Base-by-base conservation (phyloP, 495 filamentous ascomycete genomes). In the Talaromyces trachyspermus region DNA sequence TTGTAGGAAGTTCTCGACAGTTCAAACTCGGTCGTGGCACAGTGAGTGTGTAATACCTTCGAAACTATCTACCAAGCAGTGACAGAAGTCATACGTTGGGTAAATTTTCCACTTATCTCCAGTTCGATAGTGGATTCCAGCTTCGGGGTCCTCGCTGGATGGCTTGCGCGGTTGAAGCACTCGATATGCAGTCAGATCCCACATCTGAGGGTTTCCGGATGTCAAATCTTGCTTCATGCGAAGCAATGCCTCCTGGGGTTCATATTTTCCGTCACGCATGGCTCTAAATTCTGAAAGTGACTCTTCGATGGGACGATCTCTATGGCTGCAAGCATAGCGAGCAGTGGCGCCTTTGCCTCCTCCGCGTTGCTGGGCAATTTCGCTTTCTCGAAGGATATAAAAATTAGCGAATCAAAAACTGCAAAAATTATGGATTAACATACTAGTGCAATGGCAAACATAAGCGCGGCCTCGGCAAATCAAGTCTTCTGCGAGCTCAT, bases 241-340 rank as follows among this genome's bases (percentile, higher is more conserved):
- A 41, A 98, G 67, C 53, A 87, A 88, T 3, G 89, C 92, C 56
- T 89, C 87, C 54, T 83, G 79, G 2, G 92, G 86, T 59, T 84
- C 83, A 63, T 96, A 97, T 60, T 87, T 83, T 18, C 92, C 92
- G 61, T 91, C 88, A 17, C 81, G 71, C 92, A 98, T 97, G 19
- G 78, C 87, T 42, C 88, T 74, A 63, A 98, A 95, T 54, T 96
- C 83, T 4, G 65, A 51, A 33, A 97, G 62, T 47, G 89, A 94
- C 46, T 89, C 80, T 43, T 89, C 86, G 19, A 78, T 75, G 0
- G 80, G 68, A 50, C 87, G 81, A 10, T 83, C 72, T 26, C 89
- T 82, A 62, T 97, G 87, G 43, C 71, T 65, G 62, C 91, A 97
- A 10, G 83, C 80, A 56, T 75, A 95, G 23, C 91, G 78, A 11